Evolutionary conservation across 306 rosid species (phyloP), one percentile per base, ranked within the genome.

Genomic region (Rosa rugosa): DNA sequence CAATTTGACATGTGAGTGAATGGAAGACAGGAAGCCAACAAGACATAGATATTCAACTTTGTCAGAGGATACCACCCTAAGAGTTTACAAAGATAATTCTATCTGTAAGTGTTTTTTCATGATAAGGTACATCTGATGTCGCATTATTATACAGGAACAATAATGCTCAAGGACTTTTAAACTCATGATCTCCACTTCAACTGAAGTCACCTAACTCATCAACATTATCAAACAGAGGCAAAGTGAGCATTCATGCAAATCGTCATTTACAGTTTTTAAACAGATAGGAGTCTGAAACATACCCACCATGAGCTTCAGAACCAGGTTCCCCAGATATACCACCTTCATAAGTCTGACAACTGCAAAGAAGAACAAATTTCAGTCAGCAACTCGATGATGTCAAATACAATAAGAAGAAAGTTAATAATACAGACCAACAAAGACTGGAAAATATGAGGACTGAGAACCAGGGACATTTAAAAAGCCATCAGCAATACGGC

Each of bases 291-390:
- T 36, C 69, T 66, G 83, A 84, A 72, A 92, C 97, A 71, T 92
- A 94, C 97, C 99, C 97, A 81, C 99, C 99, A 84, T 94, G 99
- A 89, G 99, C 99, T 86, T 94, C 99, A 45, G 92, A 83, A 77
- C 92, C 97, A 81, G 99, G 97, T 81, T 94, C 99, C 47, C 99
- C 99, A 34, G 91, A 87, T 85, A 92, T 91, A 60, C 97, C 99
- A 79, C 99, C 99, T 87, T 94, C 99, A 53, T 89, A 94, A 68
- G 99, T 92, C 85, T 94, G 99, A 85, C 99, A 94, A 78, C 97
- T 92, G 90, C 87, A 87, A 68, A 83, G 80, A 71, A 62, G n/a
- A 6, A 16, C 20, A 34, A 27, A 65, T 41, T 11, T 22, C 34
- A 49, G 23, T 36, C 59, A 72, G 66, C 50, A 59, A 73, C 53